Evolutionary conservation across 345 rosid genomes (phyloP).

Genomic region (Populus alba): DNA sequence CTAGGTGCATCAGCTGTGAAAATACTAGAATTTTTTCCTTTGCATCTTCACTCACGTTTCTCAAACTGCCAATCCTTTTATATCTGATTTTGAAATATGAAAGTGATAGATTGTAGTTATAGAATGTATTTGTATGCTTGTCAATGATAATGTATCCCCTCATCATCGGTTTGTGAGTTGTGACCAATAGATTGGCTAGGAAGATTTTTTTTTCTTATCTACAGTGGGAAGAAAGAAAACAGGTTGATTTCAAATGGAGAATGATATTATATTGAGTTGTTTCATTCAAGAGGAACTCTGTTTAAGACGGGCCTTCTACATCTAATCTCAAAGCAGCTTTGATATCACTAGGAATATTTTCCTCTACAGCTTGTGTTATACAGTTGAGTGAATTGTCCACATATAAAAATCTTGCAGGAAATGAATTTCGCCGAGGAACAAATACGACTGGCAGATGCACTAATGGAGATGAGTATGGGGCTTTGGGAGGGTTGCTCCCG

Average conservation of each 20-base stretch:
- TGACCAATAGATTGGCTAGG: no score
- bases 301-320: no score
- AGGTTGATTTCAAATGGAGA: no score
- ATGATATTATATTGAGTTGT: no score
- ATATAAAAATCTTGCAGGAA: conserved; percentile 52
- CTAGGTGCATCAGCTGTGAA: background rate
- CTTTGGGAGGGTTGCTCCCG: conserved; percentile 76
- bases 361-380: background rate
- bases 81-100: background rate
- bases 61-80: background rate
- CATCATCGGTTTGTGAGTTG: background rate
- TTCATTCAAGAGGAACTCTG: no score
- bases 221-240: no score
- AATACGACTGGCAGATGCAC: conserved; percentile 66
- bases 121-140: background rate
- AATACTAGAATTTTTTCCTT: background rate
- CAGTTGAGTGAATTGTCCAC: conserved; percentile 10
- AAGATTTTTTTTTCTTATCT: no score
- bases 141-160: background rate
- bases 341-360: background rate
- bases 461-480: conserved; percentile 75
- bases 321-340: conserved; percentile 1
- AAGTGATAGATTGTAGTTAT: background rate
- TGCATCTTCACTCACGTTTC: background rate
- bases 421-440: conserved; percentile 67